Base-by-base conservation (phyloP, 345 rosid species). In the Euphorbia lathyris region DNA sequence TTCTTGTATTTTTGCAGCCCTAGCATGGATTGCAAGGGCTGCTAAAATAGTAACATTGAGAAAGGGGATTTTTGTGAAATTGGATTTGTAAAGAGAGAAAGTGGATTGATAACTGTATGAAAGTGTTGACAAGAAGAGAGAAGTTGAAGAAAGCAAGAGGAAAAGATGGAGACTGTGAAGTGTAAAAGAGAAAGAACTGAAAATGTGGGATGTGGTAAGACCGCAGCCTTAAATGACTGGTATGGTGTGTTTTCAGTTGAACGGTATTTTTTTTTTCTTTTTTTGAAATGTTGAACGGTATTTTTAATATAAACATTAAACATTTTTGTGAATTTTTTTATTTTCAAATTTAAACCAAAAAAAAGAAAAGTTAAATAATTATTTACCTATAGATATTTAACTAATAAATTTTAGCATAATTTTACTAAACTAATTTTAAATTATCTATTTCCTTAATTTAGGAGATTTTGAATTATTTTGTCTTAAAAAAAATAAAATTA, bases 11-110 rank as follows among this genome's bases (percentile, higher is more conserved):
- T 64, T 61, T 58, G 72, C 69, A 66, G 75, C 74, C 76, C 58
- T 23, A 78, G 76, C 79, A 70, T 57, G 40, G 67, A 42, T 2
- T 50, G 74, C 72, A 13, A 4, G 63, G 65, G 70, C 67, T 70
- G 75, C 76, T 69, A 51, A 11, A 7, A 55, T 2, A 55, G 52
- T n/a, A 47, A 47, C 79, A 65, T 70, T 70, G 56, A 36, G 11
- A 45, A 45, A 45, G 11, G 34, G 27, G 50, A 52, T 47, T 20
- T 11, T 51, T 57, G 27, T 20, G 8, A 0, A 10, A 16, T 71
- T 47, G 16, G 71, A 25, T 4, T 52, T 59, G 2, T 13, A 58
- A 32, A 72, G 65, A 67, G 65, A 32, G 74, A 55, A 2, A 17
- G 47, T 17, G 58, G 3, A 23, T 5, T n/a, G 43, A 45, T 2